Base-by-base conservation (phyloP, 805 yeast genomes). In the Teunomyces aglyptinius region DNA sequence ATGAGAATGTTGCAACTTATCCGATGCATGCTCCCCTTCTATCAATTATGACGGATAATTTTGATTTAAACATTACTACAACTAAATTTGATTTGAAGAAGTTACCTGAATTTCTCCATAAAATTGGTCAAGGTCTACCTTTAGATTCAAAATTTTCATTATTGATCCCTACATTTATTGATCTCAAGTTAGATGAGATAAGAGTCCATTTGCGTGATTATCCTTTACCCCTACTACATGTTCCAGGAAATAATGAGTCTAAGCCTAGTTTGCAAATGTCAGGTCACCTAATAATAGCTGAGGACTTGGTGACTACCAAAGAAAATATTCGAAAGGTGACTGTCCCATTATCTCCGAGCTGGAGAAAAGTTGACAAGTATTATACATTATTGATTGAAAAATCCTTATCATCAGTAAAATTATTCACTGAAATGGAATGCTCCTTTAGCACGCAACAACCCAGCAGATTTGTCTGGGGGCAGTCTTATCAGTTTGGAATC, bases 121-220 rank as follows among this genome's bases (percentile, higher is more conserved):
- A 81, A 4, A 71, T 86, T 6, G 98, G 97, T 1, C 90, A 89
- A 59, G 95, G 94, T 0, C 78, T 85, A 10, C 97, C 98, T 0
- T 58, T 60, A 44, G 88, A 85, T 47, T 80, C 89, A 0, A 59
- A 72, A 43, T 91, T 81, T 61, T 81, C 92, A 0, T 71, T 87
- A 15, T 60, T 85, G 59, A 56, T 90, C 2, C 97, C 97, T 0
- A 56, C 82, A 45, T 69, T 70, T 60, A 36, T 86, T 11, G 79
- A 83, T 45, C 67, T 87, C 43, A 71, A 67, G 12, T 69, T 87
- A 32, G 66, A 69, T 3, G 95, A 89, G 56, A 60, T 83, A 10
- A 68, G 94, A 49, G 75, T 82, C 55, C 92, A 87, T 59, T 55
- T 91, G 49, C 71, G 94, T 45, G 98, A 91, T 58, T 89, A 86